These are phyloP conservation scores for Mrakia gelida DNA, from an alignment of 768 basidiomycete species.

Conservation along the genomic window DNA sequence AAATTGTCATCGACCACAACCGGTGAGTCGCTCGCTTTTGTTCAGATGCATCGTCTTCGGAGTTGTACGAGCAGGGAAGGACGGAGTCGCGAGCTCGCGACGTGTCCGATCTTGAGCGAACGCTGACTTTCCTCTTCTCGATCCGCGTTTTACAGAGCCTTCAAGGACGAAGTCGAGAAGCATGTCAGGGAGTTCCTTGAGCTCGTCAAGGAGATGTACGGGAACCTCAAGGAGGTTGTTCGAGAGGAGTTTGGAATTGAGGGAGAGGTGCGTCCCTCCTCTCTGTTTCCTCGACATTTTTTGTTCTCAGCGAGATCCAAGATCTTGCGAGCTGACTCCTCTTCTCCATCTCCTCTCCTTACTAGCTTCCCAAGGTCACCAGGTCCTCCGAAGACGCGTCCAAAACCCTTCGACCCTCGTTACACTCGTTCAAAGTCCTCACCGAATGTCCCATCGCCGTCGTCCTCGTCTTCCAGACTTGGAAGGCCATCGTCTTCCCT, in stretches of 20 bases:
- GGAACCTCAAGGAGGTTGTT: conserved; percentile 67
- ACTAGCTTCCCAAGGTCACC: not conserved
- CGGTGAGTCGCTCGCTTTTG: conserved; percentile 44
- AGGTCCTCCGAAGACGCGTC: conserved; percentile 43
- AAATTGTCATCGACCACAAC: conserved; percentile 82
- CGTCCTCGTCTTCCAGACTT: conserved; percentile 81
- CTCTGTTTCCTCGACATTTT: not conserved
- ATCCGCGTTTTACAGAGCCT: conserved; percentile 8
- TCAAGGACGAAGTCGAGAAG: conserved; percentile 51
- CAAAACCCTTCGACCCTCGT: conserved; percentile 57
- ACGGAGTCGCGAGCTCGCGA: too few relatives aligned
- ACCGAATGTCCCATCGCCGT: conserved; percentile 90
- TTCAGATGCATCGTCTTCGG: too few relatives aligned
- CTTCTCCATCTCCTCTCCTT: not conserved
- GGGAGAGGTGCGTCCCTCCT: conserved; percentile 21
- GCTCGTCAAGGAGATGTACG: conserved; percentile 71
- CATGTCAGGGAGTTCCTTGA: conserved; percentile 72
- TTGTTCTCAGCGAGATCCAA: not conserved
- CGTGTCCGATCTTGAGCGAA: not conserved
- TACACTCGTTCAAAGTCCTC: conserved; percentile 86
- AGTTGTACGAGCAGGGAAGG: not conserved
- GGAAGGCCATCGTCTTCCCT: conserved; percentile 60
- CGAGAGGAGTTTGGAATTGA: conserved; percentile 65
- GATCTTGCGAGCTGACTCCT: not conserved
- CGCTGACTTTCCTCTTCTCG: not conserved